These are phyloP conservation scores for Pseudonitzschia pungens DNA, from an alignment of 108 stramenopile genomes.

Conservation along the genomic window DNA sequence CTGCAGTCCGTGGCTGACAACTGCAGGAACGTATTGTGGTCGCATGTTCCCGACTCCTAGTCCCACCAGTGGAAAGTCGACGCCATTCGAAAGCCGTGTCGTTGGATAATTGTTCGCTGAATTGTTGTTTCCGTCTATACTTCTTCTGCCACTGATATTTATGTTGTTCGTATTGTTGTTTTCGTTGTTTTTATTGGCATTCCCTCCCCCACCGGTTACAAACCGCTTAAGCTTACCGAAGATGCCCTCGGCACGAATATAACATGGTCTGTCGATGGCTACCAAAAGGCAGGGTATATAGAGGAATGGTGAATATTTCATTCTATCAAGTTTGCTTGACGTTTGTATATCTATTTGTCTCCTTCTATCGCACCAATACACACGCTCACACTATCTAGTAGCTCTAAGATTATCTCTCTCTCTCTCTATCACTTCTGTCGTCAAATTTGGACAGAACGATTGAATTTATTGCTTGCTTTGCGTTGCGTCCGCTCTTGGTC, in stretches of 20 bases:
- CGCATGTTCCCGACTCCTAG: constrained; percentile 80
- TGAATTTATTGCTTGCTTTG: not conserved
- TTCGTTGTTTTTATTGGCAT: not conserved
- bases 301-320: constrained; percentile 6
- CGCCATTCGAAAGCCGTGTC: constrained; percentile 40
- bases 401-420: no score
- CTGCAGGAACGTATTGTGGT: constrained; percentile 48
- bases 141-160: not conserved
- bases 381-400: no score
- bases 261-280: not conserved
- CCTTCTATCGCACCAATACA: no score
- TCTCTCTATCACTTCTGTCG: not conserved
- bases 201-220: not conserved
- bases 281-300: constrained; percentile 5
- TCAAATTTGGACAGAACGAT: not conserved
- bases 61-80: constrained; percentile 70
- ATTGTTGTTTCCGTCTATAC: not conserved
- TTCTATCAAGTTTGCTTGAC: not conserved
- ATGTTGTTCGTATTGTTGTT: not conserved
- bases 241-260: not conserved
- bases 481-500: not conserved
- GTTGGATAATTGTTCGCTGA: constrained; percentile 18
- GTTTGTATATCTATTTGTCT: no score
- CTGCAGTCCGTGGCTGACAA: constrained; percentile 35
- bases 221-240: not conserved